Base-by-base conservation (phyloP, 495 filamentous ascomycete genomes). In the Penicillium crystallinum region DNA sequence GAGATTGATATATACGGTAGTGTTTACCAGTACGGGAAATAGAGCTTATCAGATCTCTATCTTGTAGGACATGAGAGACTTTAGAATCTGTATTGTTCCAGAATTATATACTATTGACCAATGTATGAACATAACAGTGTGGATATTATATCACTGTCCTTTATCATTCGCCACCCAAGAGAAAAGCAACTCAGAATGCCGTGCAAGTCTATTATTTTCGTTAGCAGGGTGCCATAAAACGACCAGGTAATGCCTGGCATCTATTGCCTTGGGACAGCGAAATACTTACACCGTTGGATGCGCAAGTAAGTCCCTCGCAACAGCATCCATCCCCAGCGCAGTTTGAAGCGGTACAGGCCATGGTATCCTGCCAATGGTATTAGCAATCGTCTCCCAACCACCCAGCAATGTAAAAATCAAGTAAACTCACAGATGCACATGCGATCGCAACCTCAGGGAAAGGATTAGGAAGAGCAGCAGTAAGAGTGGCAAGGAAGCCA, bases 401-500 rank as follows among this genome's bases (percentile, higher is more conserved):
- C 7, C 23, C 23, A 0, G 10, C 6, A 5, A 14, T 15, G 1
- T 37, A 25, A 17, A 36, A 6, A 0, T 41, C 10, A 14, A 6
- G 14, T 12, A 25, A n/a, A 42, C 48, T 42, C 19, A 50, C 48
- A 25, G 48, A 50, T 42, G 33, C 36, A 10, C 47, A 50, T 5
- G 47, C 8, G 4, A 41, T 34, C 7, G 7, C 18, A 11, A 9
- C 61, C 17, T 50, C 29, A 18, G 43, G 49, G 34, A 51, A 59
- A 6, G 45, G 29, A 15, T 56, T 50, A 1, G 61, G 64, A 4
- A 62, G 34, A 1, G 64, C 61, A 38, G 40, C 29, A 23, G 54
- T 23, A 15, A 59, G 9, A 25, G 48, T 51, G 43, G 58, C 55
- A 21, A 64, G 38, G 45, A 66, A 44, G 31, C 49, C 50, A 18